Conservation (phyloP, 495 filamentous ascomycete species). For the Penicillium herquei region DNA sequence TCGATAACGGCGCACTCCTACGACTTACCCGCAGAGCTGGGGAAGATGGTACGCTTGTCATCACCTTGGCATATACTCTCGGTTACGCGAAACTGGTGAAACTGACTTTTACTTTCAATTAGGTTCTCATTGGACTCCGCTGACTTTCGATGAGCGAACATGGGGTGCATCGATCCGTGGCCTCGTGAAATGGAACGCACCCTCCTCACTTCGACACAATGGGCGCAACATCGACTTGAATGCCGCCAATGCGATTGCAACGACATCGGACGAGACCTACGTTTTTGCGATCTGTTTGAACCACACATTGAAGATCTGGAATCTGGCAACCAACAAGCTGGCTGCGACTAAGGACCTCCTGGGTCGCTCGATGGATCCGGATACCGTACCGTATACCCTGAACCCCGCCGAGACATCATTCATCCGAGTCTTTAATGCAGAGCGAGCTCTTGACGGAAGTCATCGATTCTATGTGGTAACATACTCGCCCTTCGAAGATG, state of each 20-base stretch:
- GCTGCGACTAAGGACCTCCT: conserved; percentile 72
- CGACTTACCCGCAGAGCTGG: conserved; percentile 63
- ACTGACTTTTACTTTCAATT: background rate
- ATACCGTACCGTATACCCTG: conserved; percentile 66
- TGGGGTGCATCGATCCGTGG: conserved; percentile 74
- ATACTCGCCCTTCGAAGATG: conserved; percentile 81
- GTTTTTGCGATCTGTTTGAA: conserved; percentile 85
- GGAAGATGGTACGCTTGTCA: conserved; percentile 57
- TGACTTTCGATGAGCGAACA: conserved; percentile 72
- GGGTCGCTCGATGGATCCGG: conserved; percentile 50
- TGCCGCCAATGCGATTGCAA: conserved; percentile 60
- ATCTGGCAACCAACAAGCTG: conserved; percentile 68
- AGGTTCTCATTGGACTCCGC: conserved; percentile 70
- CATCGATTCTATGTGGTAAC: conserved; percentile 74
- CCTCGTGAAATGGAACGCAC: conserved; percentile 66
- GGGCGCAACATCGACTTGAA: conserved; percentile 65
- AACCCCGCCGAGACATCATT: conserved; percentile 71
- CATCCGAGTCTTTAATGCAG: conserved; percentile 65
- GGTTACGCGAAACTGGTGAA: background rate
- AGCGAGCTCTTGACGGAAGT: conserved; percentile 49
- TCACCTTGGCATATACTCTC: background rate
- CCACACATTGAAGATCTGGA: conserved; percentile 85
- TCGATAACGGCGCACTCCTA: conserved; percentile 80
- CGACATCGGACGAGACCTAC: conserved; percentile 63
- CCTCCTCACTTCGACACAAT: conserved; percentile 62